These are phyloP conservation scores for Quercus variabilis DNA, from an alignment of 306 rosid genomes.

Conservation along the genomic window DNA sequence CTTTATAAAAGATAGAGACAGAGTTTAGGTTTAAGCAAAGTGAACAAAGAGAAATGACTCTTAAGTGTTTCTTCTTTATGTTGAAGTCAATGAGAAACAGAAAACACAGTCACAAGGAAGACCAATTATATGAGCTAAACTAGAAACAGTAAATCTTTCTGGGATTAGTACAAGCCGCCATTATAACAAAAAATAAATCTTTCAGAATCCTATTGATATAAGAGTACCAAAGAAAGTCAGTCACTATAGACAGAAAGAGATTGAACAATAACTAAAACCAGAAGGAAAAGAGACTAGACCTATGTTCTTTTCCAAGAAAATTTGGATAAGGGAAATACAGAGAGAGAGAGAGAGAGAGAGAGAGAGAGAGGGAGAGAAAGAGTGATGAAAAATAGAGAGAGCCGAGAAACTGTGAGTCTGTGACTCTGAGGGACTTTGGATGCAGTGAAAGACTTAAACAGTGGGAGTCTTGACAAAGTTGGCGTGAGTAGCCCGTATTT, in stretches of 20 bases:
- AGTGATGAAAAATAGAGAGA: too few species aligned
- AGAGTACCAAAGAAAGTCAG: background rate
- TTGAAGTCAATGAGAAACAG: background rate
- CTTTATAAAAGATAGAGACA: too few species aligned
- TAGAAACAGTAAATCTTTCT: background rate
- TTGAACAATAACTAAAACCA: background rate
- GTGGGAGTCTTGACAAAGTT: constrained; percentile 6
- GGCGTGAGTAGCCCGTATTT: background rate
- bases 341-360: too few species aligned
- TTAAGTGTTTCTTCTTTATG: background rate
- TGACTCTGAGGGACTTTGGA: background rate
- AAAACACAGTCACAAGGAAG: background rate
- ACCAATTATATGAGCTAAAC: background rate
- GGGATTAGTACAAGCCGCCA: background rate
- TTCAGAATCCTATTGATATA: background rate
- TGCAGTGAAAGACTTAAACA: background rate
- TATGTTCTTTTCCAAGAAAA: constrained; percentile 24
- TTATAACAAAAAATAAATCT: background rate
- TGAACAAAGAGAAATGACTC: background rate
- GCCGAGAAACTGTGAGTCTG: too few species aligned
- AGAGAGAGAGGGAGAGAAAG: background rate
- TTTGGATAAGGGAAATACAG: background rate
- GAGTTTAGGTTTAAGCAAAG: background rate
- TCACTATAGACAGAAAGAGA: background rate
- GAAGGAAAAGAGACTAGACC: too few species aligned